These are phyloP conservation scores for Arachnomyces sp. DNA, from an alignment of 2,329 filamentous ascomycete genomes.

Conservation along the genomic window DNA sequence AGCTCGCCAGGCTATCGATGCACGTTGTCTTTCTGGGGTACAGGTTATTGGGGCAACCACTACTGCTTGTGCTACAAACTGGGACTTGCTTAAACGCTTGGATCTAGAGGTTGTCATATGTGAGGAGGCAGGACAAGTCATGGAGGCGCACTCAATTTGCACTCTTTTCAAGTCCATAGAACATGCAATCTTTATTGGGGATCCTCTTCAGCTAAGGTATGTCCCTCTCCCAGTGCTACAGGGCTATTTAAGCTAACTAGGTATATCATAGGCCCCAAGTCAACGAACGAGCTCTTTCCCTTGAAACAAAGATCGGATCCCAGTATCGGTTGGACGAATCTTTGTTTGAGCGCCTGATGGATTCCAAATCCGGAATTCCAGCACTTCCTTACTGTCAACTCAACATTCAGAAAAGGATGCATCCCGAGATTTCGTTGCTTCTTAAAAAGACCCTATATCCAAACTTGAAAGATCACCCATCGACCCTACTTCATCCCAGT, in stretches of 20 bases:
- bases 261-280: slow-evolving; percentile 40
- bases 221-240: slow-evolving; percentile 53
- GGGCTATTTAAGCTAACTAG: slow-evolving; percentile 34
- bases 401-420: slow-evolving; percentile 24
- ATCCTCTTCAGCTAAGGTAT: slow-evolving; percentile 35
- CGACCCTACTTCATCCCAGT: slow-evolving; percentile 9
- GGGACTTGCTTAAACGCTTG: slow-evolving; percentile 34
- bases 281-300: slow-evolving; percentile 39
- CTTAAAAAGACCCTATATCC: slow-evolving; percentile 21
- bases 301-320: slow-evolving; percentile 41
- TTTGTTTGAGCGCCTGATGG: slow-evolving; percentile 52
- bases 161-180: slow-evolving; percentile 33
- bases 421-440: slow-evolving; percentile 22
- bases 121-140: slow-evolving; percentile 62
- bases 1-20: slow-evolving; percentile 11
- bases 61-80: slow-evolving; percentile 20
- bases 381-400: slow-evolving; percentile 18
- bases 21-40: slow-evolving; percentile 14
- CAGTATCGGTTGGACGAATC: slow-evolving; percentile 52
- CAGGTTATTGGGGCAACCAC: slow-evolving; percentile 25
- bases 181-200: slow-evolving; percentile 32
- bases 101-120: slow-evolving; percentile 45
- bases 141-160: slow-evolving; percentile 51
- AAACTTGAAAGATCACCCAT: slow-evolving; percentile 16
- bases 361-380: slow-evolving; percentile 7